Base-by-base conservation (phyloP, 192 early-diverging fungal species). In the Rhizophagus prolifer region DNA sequence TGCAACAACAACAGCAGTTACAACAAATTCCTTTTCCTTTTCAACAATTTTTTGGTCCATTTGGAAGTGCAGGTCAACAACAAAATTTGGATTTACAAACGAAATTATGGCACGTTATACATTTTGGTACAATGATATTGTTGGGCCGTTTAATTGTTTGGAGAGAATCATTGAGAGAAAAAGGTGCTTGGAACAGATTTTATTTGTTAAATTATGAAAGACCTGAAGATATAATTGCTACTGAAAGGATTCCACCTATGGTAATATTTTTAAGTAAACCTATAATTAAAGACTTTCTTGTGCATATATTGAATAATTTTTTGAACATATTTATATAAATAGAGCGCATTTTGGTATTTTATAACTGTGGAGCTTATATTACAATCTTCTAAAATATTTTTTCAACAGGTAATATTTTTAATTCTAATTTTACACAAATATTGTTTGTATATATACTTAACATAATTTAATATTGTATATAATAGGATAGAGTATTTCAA, bases 321-420 rank as follows among this genome's bases (percentile, higher is more conserved):
- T 44, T 25, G 7, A 65, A 9, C 28, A 13, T 30, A 8, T 75
- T 47, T 31, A 25, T 69, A 36, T 70, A 38, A 10, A 16, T 72
- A 85, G 86, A 80, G 86, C 13, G 61, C 86, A 59, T 89, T 89
- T 79, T 89, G 88, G 88, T 89, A 89, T 67, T 89, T 87, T 83
- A 67, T 83, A 3, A 86, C 85, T 8, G 65, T 85, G 61, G 85
- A 89, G 64, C 36, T 89, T 34, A 78, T 83, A 25, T 67, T 89
- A 58, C 88, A 89, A 64, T 81, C 88, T 1, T 74, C 85, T 0
- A 67, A 83, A 14, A 79, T 89, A 72, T 76, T 82, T 23, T 82
- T 82, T 25, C 82, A 87, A 66, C 76, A 85, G 25, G 83, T 86
- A 50, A 85, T 62, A 50, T 16, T 59, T 50, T 50, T n/a, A 12